phyloP scores from a whole-genome alignment of 176 grass and related monocot genomes.

The Eleusine coracana region DNA sequence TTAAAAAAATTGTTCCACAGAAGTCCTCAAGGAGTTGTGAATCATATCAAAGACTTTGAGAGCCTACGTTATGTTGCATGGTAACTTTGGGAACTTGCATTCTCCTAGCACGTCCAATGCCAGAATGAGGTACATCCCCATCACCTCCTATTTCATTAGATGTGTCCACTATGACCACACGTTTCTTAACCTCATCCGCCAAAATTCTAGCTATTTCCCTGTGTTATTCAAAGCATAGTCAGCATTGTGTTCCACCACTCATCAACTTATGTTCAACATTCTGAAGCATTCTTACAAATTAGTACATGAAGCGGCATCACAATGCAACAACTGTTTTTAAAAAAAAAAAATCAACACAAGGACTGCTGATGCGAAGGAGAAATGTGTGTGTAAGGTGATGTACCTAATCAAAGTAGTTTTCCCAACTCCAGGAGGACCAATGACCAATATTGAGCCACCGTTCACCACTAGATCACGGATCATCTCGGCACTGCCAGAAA shows the following conservation, averaged over 20 bases:
- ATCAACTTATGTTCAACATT: background rate
- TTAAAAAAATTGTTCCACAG: background rate
- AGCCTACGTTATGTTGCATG: conserved; percentile 89
- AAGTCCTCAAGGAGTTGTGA: conserved; percentile 11
- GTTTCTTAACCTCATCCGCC: conserved; percentile 86
- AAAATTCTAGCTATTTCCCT: conserved; percentile 97
- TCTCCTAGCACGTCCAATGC: conserved; percentile 90
- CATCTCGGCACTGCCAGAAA: conserved; percentile 87
- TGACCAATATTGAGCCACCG: conserved; percentile 87
- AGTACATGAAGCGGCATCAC: background rate
- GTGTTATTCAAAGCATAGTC: conserved; percentile 45
- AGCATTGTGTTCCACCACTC: conserved; percentile 10
- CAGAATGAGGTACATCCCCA: conserved; percentile 92
- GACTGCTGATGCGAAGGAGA: background rate
- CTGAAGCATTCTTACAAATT: background rate
- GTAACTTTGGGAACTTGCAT: conserved; percentile 99
- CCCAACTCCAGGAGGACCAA: conserved; percentile 91
- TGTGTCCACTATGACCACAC: conserved; percentile 95
- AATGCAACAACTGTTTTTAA: background rate
- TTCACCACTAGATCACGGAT: conserved; percentile 83
- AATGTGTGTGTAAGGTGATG: background rate
- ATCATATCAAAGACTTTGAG: conserved; percentile 30
- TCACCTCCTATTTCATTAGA: conserved; percentile 99
- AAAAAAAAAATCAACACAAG: too few species aligned
- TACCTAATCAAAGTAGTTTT: conserved; percentile 98